Base-by-base conservation (phyloP, 2,329 filamentous ascomycete species). In the Lachnellula subtilissima region DNA sequence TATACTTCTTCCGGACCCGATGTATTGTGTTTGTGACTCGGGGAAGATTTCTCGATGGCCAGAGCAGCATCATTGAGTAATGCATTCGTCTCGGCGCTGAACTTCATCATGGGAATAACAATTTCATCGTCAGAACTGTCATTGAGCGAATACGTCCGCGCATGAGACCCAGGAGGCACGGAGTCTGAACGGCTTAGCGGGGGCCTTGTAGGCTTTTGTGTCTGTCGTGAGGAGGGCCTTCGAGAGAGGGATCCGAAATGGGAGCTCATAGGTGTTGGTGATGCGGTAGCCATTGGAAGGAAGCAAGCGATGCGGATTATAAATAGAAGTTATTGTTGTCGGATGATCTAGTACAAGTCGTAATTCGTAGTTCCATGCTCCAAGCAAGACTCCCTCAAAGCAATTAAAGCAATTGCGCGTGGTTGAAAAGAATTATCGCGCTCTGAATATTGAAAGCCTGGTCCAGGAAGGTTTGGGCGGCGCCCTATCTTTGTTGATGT, bases 111-210 rank as follows among this genome's bases (percentile, higher is more conserved):
- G 1, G 91, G 91, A 64, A 90, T 87, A 15, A 89, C 88, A 28
- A 95, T 89, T 73, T 97, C 93, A 67, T 97, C 93, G 73, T 97
- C 93, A 23, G 92, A 96, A 76, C 90, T 96, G 69, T 96, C 92
- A 65, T 89, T 86, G 63, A 86, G 71, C 1, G 76, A 73, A 61
- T 74, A 78, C 48, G 77, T 76, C 56, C 77, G 76, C 53, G 77
- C 71, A 51, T 64, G 63, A 12, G 50, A 53, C 14, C 66, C 58
- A 3, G 54, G 32, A 1, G 63, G 47, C 11, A 59, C 52, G 4
- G 58, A 48, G 19, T 65, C 61, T 14, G 55, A 52, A 9, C 64
- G 49, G 43, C 53, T 56, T 59, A 63, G 52, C 61, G 55, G 70
- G 65, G 76, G 70, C 58, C 81, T 74, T 22, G 80, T 78, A 1